Conservation (phyloP, 2,329 filamentous ascomycete species). For the Onygena corvina region DNA sequence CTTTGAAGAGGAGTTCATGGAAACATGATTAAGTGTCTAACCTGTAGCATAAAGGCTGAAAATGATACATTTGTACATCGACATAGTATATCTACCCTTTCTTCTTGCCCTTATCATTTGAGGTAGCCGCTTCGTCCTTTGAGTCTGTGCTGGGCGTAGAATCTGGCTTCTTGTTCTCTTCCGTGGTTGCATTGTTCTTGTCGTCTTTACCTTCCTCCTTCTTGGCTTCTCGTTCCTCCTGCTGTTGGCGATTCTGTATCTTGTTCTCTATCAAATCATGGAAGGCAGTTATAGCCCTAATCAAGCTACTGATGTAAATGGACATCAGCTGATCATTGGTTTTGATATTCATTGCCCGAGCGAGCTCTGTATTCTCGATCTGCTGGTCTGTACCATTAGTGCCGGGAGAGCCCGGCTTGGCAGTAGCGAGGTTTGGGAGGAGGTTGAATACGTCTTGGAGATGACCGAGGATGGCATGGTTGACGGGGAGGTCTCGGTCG, state of each 20-base stretch:
- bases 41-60: neutral
- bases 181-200: slow-evolving; percentile 32
- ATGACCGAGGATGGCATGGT: slow-evolving; percentile 93
- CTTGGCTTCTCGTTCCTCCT: slow-evolving; percentile 81
- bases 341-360: slow-evolving; percentile 96
- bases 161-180: slow-evolving; percentile 43
- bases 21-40: too few species aligned
- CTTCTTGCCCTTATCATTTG: slow-evolving; percentile 49
- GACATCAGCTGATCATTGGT: slow-evolving; percentile 98
- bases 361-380: slow-evolving; percentile 66
- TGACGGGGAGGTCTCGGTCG: slow-evolving; percentile 82
- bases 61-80: neutral
- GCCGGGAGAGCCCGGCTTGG: slow-evolving; percentile 46
- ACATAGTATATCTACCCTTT: slow-evolving; percentile 41
- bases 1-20: neutral
- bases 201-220: slow-evolving; percentile 54
- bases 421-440: slow-evolving; percentile 84
- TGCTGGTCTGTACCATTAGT: slow-evolving; percentile 47
- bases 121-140: slow-evolving; percentile 42
- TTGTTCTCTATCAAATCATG: slow-evolving; percentile 99
- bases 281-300: slow-evolving; percentile 95
- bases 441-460: slow-evolving; percentile 99
- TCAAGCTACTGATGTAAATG: slow-evolving; percentile 93
- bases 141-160: slow-evolving; percentile 43
- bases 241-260: slow-evolving; percentile 95